Percentiles rank a stretch among this genome's conserved stretches.
phyloP scores from a whole-genome alignment of 176 grass and related monocot species.

The Cenchrus americanus region DNA sequence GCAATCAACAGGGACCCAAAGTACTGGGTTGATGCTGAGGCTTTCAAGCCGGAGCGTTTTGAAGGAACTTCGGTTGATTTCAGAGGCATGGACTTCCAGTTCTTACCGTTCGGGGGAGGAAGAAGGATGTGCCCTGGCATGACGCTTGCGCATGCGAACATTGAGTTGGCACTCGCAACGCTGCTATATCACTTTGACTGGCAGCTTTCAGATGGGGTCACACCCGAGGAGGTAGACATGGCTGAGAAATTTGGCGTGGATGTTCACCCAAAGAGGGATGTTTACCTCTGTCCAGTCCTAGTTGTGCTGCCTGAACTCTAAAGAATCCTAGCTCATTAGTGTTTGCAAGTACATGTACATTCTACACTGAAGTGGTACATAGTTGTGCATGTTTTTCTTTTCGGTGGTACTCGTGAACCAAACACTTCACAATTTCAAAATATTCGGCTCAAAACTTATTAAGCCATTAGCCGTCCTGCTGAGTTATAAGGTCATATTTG shows the following conservation, averaged over 20 bases:
- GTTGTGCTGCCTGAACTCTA: neutral
- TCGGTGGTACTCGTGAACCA: no score
- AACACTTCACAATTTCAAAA: no score
- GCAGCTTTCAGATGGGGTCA: neutral
- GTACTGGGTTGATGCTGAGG: slow-evolving; percentile 12
- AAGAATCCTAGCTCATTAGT: neutral
- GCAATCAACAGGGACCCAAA: slow-evolving; percentile 13
- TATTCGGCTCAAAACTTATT: no score
- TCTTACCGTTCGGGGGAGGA: neutral
- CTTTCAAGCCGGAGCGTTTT: slow-evolving; percentile 33
- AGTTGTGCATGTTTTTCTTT: no score
- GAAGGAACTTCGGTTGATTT: neutral
- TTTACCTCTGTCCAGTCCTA: neutral
- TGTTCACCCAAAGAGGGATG: slow-evolving; percentile 9
- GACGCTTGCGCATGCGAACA: neutral
- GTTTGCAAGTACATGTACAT: neutral
- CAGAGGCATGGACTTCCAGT: slow-evolving; percentile 21
- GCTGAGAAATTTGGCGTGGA: neutral
- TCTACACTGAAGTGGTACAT: no score
- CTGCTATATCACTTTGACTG: slow-evolving; percentile 37
- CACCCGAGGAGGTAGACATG: neutral
- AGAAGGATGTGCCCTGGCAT: slow-evolving; percentile 27
- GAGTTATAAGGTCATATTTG: no score
- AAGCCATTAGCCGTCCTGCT: no score
- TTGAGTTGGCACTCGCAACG: slow-evolving; percentile 11